These are phyloP conservation scores for Camelina hispida DNA, from an alignment of 345 rosid species.

Conservation along the genomic window DNA sequence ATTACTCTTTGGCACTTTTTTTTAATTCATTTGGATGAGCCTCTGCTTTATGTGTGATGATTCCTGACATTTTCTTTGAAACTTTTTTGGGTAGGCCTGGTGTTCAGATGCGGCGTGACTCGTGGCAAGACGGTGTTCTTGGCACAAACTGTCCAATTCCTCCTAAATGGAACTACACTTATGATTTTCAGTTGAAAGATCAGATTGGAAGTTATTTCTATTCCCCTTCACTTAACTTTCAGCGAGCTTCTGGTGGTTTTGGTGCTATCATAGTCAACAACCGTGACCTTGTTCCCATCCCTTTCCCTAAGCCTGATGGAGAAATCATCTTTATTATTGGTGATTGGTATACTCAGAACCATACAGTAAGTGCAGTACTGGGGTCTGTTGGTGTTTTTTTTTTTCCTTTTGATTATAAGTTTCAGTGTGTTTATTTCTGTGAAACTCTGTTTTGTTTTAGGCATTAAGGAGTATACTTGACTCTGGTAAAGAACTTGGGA, in stretches of 20 bases:
- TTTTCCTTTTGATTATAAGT: not conserved
- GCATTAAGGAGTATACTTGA: slow-evolving; percentile 73
- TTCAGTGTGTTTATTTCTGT: slow-evolving; percentile 6
- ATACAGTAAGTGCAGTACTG: slow-evolving; percentile 59
- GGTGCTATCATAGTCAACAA: slow-evolving; percentile 82
- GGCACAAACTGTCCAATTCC: slow-evolving; percentile 92
- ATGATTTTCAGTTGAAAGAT: slow-evolving; percentile 87
- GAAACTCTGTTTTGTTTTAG: slow-evolving; percentile 46
- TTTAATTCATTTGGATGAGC: not conserved
- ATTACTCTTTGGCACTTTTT: not conserved
- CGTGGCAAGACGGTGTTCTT: slow-evolving; percentile 94
- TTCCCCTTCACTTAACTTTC: slow-evolving; percentile 78
- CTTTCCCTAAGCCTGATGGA: slow-evolving; percentile 76
- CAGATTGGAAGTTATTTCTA: slow-evolving; percentile 95
- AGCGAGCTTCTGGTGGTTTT: slow-evolving; percentile 94
- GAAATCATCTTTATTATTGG: slow-evolving; percentile 77
- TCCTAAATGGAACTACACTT: slow-evolving; percentile 65
- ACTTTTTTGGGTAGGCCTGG: slow-evolving; percentile 65
- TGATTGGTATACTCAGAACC: slow-evolving; percentile 89
- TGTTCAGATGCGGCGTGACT: slow-evolving; percentile 80
- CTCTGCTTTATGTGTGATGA: slow-evolving; percentile 12
- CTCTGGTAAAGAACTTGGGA: slow-evolving; percentile 83
- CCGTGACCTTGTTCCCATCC: slow-evolving; percentile 56
- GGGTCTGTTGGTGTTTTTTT: not conserved
- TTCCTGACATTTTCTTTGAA: slow-evolving; percentile 8